These are phyloP conservation scores for Penicillium malachiteum DNA, from an alignment of 495 filamentous ascomycete species.

Conservation along the genomic window DNA sequence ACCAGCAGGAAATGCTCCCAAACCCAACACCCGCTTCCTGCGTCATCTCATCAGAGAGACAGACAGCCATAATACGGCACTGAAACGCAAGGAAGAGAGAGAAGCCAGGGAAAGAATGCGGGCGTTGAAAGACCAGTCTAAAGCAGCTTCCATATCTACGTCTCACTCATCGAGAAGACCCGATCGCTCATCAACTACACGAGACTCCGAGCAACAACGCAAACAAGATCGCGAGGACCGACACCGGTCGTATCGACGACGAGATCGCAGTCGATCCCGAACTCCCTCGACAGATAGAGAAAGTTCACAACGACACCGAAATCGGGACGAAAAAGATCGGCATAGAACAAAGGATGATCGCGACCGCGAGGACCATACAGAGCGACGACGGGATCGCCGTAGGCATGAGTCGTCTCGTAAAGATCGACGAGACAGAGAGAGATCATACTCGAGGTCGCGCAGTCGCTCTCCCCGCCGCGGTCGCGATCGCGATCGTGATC, in stretches of 20 bases:
- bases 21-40: slow-evolving; percentile 88
- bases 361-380: slow-evolving; percentile 19
- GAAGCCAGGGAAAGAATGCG: slow-evolving; percentile 59
- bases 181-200: slow-evolving; percentile 15
- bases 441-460: slow-evolving; percentile 36
- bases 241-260: slow-evolving; percentile 27
- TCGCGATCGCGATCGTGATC: background rate
- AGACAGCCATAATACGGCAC: slow-evolving; percentile 83
- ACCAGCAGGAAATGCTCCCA: slow-evolving; percentile 65
- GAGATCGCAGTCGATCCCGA: slow-evolving; percentile 30
- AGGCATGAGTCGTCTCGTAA: slow-evolving; percentile 14
- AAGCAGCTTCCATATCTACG: slow-evolving; percentile 17
- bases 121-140: slow-evolving; percentile 40
- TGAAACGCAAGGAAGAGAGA: slow-evolving; percentile 77
- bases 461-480: slow-evolving; percentile 33
- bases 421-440: slow-evolving; percentile 18
- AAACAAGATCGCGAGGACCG: slow-evolving; percentile 14
- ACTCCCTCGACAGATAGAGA: slow-evolving; percentile 30
- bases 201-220: slow-evolving; percentile 16
- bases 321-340: slow-evolving; percentile 17
- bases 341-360: slow-evolving; percentile 21
- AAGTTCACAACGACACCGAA: slow-evolving; percentile 30
- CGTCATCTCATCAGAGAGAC: slow-evolving; percentile 86
- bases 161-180: slow-evolving; percentile 28
- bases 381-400: slow-evolving; percentile 12